Evolutionary conservation across 371 early-diverging fungal species (phyloP), one percentile per base, ranked within the genome.

Genomic region (Mucor mucedo): DNA sequence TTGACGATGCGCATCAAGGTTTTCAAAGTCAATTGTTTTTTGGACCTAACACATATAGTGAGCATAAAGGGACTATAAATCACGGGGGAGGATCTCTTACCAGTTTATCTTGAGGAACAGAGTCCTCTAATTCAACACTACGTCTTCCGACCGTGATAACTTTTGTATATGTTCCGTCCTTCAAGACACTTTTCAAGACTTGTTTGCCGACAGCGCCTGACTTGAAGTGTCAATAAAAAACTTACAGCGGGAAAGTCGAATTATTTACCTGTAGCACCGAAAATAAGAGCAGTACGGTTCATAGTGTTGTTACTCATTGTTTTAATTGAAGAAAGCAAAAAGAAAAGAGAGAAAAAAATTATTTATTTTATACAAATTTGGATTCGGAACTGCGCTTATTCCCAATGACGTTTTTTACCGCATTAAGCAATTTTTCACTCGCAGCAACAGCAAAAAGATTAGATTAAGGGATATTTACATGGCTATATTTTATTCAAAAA

Each of bases 141-240:
- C 89, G 79, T 45, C 93, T 82, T 6, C 88, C 87, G 38, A 90
- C 71, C 1, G 86, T 69, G 8, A 90, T 80, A 2, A 93, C 89
- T 33, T 79, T 80, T 45, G 71, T 75, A 62, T 91, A 92, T 3
- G 76, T 73, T 13, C 82, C 84, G 13, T 81, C 80, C 8, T 78
- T 70, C 50, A 93, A 76, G 9, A 89, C 66, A 52, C 87, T 87
- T 48, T 75, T 79, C 53, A 91, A 73, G 11, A 91, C 69, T 21
- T 81, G 73, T 62, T 89, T 87, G 40, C 93, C 93, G 3, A 89
- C 88, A 35, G 91, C 90, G 45, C 93, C 93, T 9, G 5, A 21
- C 21, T 21, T 21, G 21, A 21, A 21, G 21, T 21, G 21, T 21
- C 27, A 42, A 27, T 41, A 35, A 35, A 35, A 4, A 6, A 1